phyloP scores from a whole-genome alignment of 2,329 filamentous ascomycete species.

The Lachnellula cervina region DNA sequence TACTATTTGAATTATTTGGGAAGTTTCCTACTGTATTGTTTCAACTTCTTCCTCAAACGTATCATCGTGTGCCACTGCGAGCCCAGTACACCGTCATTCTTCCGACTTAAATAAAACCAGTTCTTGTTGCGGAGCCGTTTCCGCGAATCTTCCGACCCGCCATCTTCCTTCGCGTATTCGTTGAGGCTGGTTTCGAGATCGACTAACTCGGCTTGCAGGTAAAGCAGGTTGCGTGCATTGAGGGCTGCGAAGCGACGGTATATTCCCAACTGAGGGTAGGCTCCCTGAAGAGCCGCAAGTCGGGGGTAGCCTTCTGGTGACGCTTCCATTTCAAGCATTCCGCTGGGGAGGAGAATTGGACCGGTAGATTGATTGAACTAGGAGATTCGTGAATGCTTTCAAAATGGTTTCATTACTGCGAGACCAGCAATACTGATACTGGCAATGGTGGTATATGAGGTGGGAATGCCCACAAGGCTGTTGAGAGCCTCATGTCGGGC shows the following conservation, averaged over 20 bases:
- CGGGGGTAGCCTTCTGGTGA: neutral
- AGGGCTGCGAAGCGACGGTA: neutral
- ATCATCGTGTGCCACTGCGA: neutral
- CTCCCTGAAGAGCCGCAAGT: neutral
- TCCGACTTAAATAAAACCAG: neutral
- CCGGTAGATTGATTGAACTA: too few species aligned
- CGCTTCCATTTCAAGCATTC: neutral
- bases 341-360: neutral
- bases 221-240: slow-evolving; percentile 1
- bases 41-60: neutral
- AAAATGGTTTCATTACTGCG: too few species aligned
- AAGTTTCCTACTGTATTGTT: neutral
- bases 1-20: neutral
- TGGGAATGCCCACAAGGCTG: neutral
- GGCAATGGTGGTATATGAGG: neutral
- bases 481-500: neutral
- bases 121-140: neutral
- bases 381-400: too few species aligned
- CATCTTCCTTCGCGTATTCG: neutral
- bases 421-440: too few species aligned
- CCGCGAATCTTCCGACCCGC: neutral
- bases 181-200: neutral
- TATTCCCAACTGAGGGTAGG: neutral
- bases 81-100: neutral
- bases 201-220: neutral